Evolutionary conservation across 148 eudicot species (phyloP).

Genomic region (Vaccinium myrtillus): DNA sequence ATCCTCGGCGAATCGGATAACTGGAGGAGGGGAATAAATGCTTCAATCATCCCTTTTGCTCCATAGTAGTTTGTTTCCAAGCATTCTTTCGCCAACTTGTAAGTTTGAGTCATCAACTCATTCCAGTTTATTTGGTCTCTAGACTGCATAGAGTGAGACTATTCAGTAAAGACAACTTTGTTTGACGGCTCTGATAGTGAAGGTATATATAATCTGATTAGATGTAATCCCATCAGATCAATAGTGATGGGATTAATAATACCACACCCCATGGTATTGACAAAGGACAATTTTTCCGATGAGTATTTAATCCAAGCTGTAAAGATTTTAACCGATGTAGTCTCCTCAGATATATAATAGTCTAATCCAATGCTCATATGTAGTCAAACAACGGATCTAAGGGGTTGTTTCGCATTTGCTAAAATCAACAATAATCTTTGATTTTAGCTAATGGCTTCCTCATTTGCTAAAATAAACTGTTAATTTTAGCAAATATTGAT

Average conservation of each 20-base stretch:
- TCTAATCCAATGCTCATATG: not conserved
- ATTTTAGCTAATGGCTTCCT: too few relatives aligned
- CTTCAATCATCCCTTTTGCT: constrained; percentile 36
- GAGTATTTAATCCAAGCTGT: not conserved
- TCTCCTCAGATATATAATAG: not conserved
- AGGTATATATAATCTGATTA: not conserved
- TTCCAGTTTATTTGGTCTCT: constrained; percentile 8
- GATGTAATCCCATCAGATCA: not conserved
- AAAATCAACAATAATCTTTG: too few relatives aligned
- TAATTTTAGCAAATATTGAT: too few relatives aligned
- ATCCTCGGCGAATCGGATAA: constrained; percentile 50
- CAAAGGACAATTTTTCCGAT: not conserved
- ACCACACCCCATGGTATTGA: not conserved
- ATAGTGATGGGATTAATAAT: not conserved
- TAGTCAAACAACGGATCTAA: not conserved
- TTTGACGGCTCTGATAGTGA: not conserved
- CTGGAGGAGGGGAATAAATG: constrained; percentile 51
- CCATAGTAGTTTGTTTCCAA: constrained; percentile 51
- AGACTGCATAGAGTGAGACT: constrained; percentile 7
- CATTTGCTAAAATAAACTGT: too few relatives aligned
- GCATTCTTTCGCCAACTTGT: constrained; percentile 42
- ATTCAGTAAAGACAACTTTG: not conserved
- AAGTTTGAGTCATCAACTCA: constrained; percentile 16
- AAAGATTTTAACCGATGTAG: not conserved
- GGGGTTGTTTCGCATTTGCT: too few relatives aligned